Base-by-base conservation (phyloP, 129 eudicot species). In the Flaveria linearis region DNA sequence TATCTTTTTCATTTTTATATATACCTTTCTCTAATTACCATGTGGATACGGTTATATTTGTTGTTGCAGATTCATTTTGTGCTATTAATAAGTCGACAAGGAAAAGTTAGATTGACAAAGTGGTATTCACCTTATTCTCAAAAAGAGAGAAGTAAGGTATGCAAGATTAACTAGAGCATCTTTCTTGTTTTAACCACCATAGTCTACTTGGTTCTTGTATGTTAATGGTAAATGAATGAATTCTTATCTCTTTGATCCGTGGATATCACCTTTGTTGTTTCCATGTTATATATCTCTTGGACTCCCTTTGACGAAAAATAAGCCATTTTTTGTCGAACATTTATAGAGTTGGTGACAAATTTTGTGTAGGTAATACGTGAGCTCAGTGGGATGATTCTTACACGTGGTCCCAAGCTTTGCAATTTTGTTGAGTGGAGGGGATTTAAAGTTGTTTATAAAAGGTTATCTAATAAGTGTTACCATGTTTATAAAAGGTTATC, bases 401-500 rank as follows among this genome's bases (percentile, higher is more conserved):
- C 83, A 17, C 92, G 97, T 33, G 98, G 96, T 17, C 98, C 98
- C 43, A 93, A 93, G 80, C 92, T 90, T 42, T 93, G 92, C 84
- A 93, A 93, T 69, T 93, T 93, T 79, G 98, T 93, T 55, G 98
- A 93, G 45, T 93, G 98, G 98, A 86, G 95, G 71, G 98, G 98
- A 82, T 90, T 79, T 46, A 93, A 90, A 83, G 95, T 93, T 71
- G 98, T 90, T 74, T 93, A 93, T 75, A 90, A 91, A 82, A 86
- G 98, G 98, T 90, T 81, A 26, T 16, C n/a, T 17, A 16, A 53
- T 36, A 33, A 60, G 11, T 69, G 39, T 43, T 76, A 71, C 56
- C 36, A 9, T 69, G 36, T 69, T 30, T 93, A 93, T 75, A 90
- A 91, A 82, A 86, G 96, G 98, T 90, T 81, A 25, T 16, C 16